Percentiles rank a stretch among this genome's conserved stretches.
Conservation (phyloP, 805 yeast genomes). For the Yamadazyma sp. region DNA sequence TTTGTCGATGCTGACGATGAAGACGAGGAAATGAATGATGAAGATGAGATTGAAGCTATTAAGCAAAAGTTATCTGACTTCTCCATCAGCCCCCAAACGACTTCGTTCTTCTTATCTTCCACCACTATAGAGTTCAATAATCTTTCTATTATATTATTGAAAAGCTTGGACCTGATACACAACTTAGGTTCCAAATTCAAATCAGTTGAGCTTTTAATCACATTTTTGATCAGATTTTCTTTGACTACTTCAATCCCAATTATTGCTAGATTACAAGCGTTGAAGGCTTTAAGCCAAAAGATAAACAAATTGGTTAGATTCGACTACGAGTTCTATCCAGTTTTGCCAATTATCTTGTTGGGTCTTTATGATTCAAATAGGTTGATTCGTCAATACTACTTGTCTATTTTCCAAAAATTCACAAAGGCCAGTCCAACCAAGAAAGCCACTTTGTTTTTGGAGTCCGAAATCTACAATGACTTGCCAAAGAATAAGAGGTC, state of each 20-base stretch:
- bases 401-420: slow-evolving; percentile 7
- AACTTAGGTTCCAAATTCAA: slow-evolving; percentile 8
- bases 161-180: slow-evolving; percentile 8
- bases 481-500: slow-evolving; percentile 46
- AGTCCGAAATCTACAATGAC: slow-evolving; percentile 58
- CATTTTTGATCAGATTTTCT: slow-evolving; percentile 59
- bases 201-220: slow-evolving; percentile 44
- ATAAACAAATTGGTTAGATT: slow-evolving; percentile 32
- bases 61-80: slow-evolving; percentile 14
- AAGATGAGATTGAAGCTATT: not conserved
- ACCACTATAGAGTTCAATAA: slow-evolving; percentile 38
- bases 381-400: slow-evolving; percentile 42
- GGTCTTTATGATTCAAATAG: slow-evolving; percentile 53
- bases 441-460: slow-evolving; percentile 42
- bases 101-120: slow-evolving; percentile 22
- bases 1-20: slow-evolving; percentile 21
- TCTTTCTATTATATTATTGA: slow-evolving; percentile 4
- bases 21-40: slow-evolving; percentile 20
- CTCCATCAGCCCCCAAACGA: slow-evolving; percentile 16
- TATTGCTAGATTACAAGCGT: slow-evolving; percentile 51
- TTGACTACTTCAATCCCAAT: slow-evolving; percentile 60
- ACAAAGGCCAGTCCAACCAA: slow-evolving; percentile 24
- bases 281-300: slow-evolving; percentile 39
- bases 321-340: slow-evolving; percentile 42
- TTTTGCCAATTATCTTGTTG: slow-evolving; percentile 58